phyloP scores from a whole-genome alignment of 352 stramenopile species.

The Globisporangium cylindrosporum region DNA sequence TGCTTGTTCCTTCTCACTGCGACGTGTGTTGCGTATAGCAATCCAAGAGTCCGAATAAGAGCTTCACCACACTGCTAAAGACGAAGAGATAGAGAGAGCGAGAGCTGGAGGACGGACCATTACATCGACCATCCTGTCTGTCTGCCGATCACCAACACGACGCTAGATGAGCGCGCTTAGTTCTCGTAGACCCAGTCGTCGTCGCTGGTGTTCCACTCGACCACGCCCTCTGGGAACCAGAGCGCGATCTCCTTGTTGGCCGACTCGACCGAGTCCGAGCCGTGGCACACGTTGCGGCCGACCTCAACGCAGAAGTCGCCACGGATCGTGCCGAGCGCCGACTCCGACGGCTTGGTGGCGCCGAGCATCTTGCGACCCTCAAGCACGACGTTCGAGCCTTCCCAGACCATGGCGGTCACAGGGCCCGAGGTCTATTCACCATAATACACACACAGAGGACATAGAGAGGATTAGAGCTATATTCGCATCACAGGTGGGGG shows the following conservation, averaged over 20 bases:
- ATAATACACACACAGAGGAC: background rate
- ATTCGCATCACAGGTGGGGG: background rate
- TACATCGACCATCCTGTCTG: background rate
- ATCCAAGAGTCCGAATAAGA: background rate
- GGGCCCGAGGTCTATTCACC: conserved; percentile 72
- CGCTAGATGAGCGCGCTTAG: conserved; percentile 28
- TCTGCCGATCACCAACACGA: background rate
- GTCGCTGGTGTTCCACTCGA: conserved; percentile 87
- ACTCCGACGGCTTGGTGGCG: conserved; percentile 95
- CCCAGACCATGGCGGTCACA: conserved; percentile 94
- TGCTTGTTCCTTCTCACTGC: background rate
- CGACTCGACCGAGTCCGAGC: conserved; percentile 96
- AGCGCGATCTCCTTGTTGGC: conserved; percentile 97
- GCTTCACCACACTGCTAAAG: background rate
- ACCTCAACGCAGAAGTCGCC: conserved; percentile 96
- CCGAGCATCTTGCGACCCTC: conserved; percentile 96
- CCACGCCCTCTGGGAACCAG: conserved; percentile 88
- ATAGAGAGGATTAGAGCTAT: background rate
- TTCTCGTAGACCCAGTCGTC: conserved; percentile 97
- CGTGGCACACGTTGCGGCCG: conserved; percentile 95
- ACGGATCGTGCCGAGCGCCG: conserved; percentile 95
- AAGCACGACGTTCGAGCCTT: conserved; percentile 92
- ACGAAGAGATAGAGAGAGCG: conserved; percentile 3
- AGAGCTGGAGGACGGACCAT: background rate
- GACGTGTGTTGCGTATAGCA: background rate